Conservation (phyloP, 768 basidiomycete genomes). For the Lactifluus pinguis region DNA sequence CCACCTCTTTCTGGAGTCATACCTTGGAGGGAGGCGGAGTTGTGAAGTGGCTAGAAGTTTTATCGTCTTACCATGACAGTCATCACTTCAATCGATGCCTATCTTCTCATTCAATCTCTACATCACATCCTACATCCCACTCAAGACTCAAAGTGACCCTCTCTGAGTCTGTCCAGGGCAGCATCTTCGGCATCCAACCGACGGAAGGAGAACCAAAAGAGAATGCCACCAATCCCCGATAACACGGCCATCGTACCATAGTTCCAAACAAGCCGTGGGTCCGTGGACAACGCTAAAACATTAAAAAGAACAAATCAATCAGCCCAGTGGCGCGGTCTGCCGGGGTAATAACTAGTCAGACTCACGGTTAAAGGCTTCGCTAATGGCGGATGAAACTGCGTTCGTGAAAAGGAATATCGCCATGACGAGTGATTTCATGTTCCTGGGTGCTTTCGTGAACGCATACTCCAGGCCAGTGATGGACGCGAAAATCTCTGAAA, state of each 20-base stretch:
- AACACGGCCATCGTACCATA: constrained; percentile 49
- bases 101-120: too few species aligned
- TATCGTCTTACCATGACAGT: too few species aligned
- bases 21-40: too few species aligned
- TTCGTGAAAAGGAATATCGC: constrained; percentile 33
- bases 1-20: too few species aligned
- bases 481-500: constrained; percentile 68
- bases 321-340: not conserved
- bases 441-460: constrained; percentile 81
- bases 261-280: constrained; percentile 66
- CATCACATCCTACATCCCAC: too few species aligned
- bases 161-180: too few species aligned
- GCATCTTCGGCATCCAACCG: too few species aligned
- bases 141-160: too few species aligned
- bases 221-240: constrained; percentile 30
- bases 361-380: constrained; percentile 65
- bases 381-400: constrained; percentile 52
- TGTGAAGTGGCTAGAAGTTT: too few species aligned
- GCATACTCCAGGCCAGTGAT: constrained; percentile 83
- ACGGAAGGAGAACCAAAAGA: too few species aligned
- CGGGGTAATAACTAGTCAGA: constrained; percentile 8
- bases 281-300: constrained; percentile 42
- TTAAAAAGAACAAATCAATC: not conserved
- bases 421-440: constrained; percentile 86
- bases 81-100: too few species aligned